Conservation (phyloP, 192 early-diverging fungal species). For the Gigaspora rosea region DNA sequence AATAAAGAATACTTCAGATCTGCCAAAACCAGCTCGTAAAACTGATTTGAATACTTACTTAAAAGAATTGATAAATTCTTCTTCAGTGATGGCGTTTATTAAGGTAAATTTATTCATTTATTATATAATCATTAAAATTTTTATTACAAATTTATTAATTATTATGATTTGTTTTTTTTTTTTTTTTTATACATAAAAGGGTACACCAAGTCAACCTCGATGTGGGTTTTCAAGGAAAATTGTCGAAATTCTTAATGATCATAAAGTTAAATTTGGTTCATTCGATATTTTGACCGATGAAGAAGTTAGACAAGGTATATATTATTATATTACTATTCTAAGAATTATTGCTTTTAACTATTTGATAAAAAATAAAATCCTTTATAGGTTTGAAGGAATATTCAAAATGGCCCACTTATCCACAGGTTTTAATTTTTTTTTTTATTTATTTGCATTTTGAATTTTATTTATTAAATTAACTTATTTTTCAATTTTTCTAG, state of each 20-base stretch:
- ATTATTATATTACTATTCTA: not conserved
- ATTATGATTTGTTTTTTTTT: not conserved
- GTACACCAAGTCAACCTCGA: conserved; percentile 65
- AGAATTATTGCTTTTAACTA: not conserved
- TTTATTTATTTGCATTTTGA: not conserved
- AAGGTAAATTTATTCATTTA: conserved; percentile 48
- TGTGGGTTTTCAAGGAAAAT: conserved; percentile 91
- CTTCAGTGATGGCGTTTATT: conserved; percentile 91
- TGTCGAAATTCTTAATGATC: conserved; percentile 75
- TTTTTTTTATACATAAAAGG: not conserved
- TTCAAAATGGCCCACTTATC: conserved; percentile 93
- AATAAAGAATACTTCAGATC: conserved; percentile 38
- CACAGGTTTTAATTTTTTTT: conserved; percentile 55
- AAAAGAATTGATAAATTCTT: conserved; percentile 65
- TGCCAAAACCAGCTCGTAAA: conserved; percentile 38
- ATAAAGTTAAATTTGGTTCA: conserved; percentile 81
- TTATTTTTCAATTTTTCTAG: conserved; percentile 42
- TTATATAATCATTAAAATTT: not conserved
- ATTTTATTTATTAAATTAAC: not conserved
- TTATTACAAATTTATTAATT: not conserved
- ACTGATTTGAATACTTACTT: conserved; percentile 69
- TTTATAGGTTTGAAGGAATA: conserved; percentile 43
- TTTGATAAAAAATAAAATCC: not conserved
- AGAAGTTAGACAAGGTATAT: conserved; percentile 85
- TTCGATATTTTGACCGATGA: conserved; percentile 91